A percentile compares a stretch with the other conserved stretches of the same genome.
These are phyloP conservation scores for Lunularia cruciata DNA, from an alignment of 225 moss, liverwort and hornwort species.

Conservation along the genomic window DNA sequence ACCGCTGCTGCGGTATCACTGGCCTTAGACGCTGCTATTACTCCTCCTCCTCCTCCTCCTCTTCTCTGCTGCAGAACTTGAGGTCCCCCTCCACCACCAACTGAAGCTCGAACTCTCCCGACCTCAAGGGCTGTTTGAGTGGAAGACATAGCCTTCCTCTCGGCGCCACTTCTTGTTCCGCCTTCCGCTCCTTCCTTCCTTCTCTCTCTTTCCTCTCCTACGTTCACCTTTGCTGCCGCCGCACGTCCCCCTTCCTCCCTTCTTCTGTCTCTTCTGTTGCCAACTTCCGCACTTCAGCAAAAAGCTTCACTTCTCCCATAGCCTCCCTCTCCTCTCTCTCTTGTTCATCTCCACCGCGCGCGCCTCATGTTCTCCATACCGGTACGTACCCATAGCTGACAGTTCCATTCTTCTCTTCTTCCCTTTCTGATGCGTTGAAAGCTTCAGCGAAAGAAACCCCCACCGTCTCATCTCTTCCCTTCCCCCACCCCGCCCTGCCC, in stretches of 20 bases:
- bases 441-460: background rate
- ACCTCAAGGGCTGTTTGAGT: conserved; percentile 21
- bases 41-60: conserved; percentile 1
- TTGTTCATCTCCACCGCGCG: background rate
- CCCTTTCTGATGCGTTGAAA: background rate
- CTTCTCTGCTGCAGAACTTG: too few relatives aligned
- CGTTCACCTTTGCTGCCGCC: background rate
- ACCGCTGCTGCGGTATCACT: conserved; percentile 8
- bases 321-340: background rate
- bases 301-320: background rate
- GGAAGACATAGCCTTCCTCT: conserved; percentile 25
- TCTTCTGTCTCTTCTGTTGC: background rate
- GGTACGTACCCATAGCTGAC: background rate
- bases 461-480: background rate
- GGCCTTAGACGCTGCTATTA: background rate
- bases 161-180: background rate
- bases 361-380: too few relatives aligned
- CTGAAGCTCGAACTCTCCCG: conserved; percentile 14
- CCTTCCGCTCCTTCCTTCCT: background rate
- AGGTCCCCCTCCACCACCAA: background rate
- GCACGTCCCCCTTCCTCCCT: conserved; percentile 3
- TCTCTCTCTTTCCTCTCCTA: background rate
- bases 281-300: background rate
- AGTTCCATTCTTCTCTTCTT: background rate
- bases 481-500: background rate